Evolutionary conservation across 2,329 filamentous ascomycete genomes (phyloP).

Genomic region (Botrytis aclada): DNA sequence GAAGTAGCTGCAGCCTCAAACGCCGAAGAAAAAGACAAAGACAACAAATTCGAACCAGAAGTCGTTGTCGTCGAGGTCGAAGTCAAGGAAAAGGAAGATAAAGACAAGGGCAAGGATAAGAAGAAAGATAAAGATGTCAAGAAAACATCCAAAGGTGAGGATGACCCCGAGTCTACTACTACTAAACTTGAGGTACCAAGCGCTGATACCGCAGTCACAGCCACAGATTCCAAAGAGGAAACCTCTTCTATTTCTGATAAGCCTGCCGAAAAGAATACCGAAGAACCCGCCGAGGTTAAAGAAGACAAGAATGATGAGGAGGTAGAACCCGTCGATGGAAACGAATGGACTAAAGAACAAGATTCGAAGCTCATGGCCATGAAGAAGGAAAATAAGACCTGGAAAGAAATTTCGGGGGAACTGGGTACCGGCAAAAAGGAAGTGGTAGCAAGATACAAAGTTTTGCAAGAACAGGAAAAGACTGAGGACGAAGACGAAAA

Average conservation of each 20-base stretch:
- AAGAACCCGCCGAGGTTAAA: neutral
- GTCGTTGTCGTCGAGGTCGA: neutral
- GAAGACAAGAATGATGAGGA: constrained; percentile 11
- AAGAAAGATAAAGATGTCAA: neutral
- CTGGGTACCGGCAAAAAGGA: constrained; percentile 23
- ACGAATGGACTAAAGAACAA: constrained; percentile 32
- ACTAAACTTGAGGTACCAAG: neutral
- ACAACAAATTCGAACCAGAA: neutral
- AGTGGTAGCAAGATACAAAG: constrained; percentile 23
- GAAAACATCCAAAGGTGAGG: constrained; percentile 6
- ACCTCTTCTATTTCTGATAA: neutral
- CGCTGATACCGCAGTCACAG: constrained; percentile 10
- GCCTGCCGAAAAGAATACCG: neutral
- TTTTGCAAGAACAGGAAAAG: constrained; percentile 19
- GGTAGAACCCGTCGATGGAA: neutral
- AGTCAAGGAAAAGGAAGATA: neutral
- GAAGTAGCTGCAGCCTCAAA: neutral
- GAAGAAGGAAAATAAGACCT: constrained; percentile 31
- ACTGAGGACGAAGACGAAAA: neutral
- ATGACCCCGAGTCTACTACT: neutral
- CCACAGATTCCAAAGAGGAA: constrained; percentile 14
- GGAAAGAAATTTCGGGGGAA: constrained; percentile 29
- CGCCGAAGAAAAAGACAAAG: neutral
- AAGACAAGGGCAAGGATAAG: neutral
- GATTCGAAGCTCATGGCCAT: constrained; percentile 30